A percentile compares a stretch with the other conserved stretches of the same genome.
Evolutionary conservation across 2,329 filamentous ascomycete genomes (phyloP).

Genomic region (Nemania sp.): DNA sequence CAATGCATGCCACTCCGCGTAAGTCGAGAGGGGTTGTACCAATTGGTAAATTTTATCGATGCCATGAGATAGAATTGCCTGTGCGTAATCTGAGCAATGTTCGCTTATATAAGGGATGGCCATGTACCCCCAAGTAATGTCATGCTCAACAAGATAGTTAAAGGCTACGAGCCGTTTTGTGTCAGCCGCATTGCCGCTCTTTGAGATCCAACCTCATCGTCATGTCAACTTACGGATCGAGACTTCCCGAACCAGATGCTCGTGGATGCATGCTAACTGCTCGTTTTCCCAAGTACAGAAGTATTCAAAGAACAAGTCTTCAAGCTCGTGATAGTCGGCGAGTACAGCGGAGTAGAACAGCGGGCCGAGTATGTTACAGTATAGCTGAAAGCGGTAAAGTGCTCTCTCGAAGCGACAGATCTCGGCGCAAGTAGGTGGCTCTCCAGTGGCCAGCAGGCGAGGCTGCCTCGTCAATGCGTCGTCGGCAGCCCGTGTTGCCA

Average conservation of each 20-base stretch:
- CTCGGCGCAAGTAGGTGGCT: background rate
- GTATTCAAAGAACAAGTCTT: constrained; percentile 7
- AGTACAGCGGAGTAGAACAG: no score
- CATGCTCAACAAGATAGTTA: constrained; percentile 19
- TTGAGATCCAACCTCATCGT: background rate
- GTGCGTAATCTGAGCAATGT: background rate
- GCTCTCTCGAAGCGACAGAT: constrained; percentile 18
- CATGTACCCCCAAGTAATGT: constrained; percentile 21
- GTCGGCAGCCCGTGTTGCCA: constrained; percentile 5
- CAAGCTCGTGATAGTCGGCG: background rate
- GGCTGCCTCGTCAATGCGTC: constrained; percentile 1
- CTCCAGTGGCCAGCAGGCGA: background rate
- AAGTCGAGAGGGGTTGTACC: background rate
- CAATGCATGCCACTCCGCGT: background rate
- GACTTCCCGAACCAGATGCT: constrained; percentile 10
- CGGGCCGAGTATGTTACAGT: no score
- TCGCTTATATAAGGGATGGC: background rate
- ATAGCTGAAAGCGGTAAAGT: constrained; percentile 25
- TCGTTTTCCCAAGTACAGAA: constrained; percentile 20
- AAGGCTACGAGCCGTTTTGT: constrained; percentile 5
- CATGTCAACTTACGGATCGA: constrained; percentile 6
- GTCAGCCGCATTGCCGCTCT: background rate
- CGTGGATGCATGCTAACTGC: constrained; percentile 17
- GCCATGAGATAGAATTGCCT: background rate
- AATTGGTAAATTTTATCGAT: constrained; percentile 2